Percentiles rank a stretch among this genome's conserved stretches.
These are phyloP conservation scores for Dalbergia cultrata DNA, from an alignment of 306 rosid genomes.

Conservation along the genomic window DNA sequence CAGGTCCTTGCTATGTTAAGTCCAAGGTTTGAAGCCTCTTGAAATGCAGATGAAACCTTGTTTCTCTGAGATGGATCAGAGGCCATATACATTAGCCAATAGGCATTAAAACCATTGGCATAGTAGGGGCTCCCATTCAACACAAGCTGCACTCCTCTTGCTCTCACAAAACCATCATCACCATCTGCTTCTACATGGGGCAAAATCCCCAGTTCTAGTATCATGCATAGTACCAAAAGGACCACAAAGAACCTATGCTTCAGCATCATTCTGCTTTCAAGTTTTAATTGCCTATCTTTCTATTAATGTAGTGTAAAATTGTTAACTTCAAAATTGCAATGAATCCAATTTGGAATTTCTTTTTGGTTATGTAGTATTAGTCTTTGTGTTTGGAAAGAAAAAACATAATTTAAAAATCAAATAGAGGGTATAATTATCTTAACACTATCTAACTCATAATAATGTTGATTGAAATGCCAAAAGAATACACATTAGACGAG, in stretches of 20 bases:
- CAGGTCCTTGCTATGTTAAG: constrained; percentile 70
- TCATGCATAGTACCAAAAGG: constrained; percentile 43
- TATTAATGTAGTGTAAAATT: neutral
- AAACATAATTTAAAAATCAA: neutral
- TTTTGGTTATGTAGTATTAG: neutral
- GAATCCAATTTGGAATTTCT: constrained; percentile 2
- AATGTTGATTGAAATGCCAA: constrained; percentile 25
- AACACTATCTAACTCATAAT: neutral
- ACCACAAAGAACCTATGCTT: constrained; percentile 45
- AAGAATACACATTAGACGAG: neutral
- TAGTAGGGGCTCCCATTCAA: constrained; percentile 69
- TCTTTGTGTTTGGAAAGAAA: neutral
- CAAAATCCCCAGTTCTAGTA: constrained; percentile 39
- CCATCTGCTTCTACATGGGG: constrained; percentile 53
- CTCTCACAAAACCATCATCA: constrained; percentile 67
- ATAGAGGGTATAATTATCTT: neutral
- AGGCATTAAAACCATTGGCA: constrained; percentile 79
- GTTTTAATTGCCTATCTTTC: neutral
- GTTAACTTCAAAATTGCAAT: neutral
- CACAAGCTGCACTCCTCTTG: constrained; percentile 61
- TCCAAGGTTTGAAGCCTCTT: constrained; percentile 60
- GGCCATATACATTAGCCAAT: constrained; percentile 75
- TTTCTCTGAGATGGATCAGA: constrained; percentile 66
- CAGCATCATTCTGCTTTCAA: constrained; percentile 47
- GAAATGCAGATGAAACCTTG: constrained; percentile 65